Conservation (phyloP, 2,329 filamentous ascomycete species). For the Fusarium duplospermum region DNA sequence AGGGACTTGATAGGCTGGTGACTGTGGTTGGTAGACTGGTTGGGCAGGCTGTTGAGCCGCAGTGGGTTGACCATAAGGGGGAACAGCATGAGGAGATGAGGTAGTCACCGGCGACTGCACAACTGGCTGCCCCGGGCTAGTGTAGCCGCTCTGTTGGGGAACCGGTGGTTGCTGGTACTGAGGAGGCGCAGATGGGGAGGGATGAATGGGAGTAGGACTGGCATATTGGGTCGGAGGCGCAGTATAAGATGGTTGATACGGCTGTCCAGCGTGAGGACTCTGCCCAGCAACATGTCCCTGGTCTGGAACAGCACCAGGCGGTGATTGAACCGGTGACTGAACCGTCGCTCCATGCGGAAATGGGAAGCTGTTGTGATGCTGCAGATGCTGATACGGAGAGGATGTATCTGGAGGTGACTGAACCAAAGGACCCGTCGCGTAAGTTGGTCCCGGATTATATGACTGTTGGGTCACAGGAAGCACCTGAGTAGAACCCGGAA, state of each 20-base stretch:
- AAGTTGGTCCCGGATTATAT: background rate
- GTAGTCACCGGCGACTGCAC: background rate
- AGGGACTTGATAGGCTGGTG: background rate
- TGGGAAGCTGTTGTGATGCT: background rate
- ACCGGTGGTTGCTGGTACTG: background rate
- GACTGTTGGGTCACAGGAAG: background rate
- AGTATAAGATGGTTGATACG: constrained; percentile 10
- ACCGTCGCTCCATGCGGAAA: background rate
- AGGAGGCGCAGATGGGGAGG: background rate
- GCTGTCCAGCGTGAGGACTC: background rate
- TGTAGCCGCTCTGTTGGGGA: background rate
- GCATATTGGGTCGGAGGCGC: background rate
- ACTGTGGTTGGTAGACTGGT: background rate
- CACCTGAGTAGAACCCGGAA: background rate
- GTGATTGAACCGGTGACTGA: background rate
- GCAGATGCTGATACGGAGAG: background rate
- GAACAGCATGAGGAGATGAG: background rate
- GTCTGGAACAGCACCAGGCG: background rate
- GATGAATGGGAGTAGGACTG: background rate
- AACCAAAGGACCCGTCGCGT: background rate
- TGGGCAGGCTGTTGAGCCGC: background rate
- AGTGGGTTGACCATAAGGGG: background rate
- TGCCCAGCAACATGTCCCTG: background rate
- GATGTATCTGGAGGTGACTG: background rate
- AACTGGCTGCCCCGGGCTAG: background rate